These are phyloP conservation scores for Syzygium aromaticum DNA, from an alignment of 345 rosid genomes.

Conservation along the genomic window DNA sequence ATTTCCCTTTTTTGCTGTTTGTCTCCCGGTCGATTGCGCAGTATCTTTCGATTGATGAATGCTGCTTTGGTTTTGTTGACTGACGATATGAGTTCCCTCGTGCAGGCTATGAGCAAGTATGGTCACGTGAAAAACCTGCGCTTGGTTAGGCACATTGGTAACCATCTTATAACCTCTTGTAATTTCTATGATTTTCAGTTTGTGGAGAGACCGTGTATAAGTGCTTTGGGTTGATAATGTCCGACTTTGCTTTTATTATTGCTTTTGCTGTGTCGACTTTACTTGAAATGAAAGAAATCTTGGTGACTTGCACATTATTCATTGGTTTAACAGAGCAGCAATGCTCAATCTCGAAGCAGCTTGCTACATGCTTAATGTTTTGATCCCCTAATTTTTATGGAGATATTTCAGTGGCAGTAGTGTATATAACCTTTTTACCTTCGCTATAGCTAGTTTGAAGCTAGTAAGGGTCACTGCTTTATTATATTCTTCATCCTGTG, in stretches of 20 bases:
- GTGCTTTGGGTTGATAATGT: neutral
- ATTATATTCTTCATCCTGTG: neutral
- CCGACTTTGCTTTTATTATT: neutral
- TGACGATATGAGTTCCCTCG: neutral
- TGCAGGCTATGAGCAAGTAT: constrained; percentile 77
- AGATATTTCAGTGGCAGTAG: neutral
- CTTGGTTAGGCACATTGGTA: constrained; percentile 92
- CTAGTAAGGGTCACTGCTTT: neutral
- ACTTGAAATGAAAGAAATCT: neutral
- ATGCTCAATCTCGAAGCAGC: neutral
- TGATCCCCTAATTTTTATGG: neutral
- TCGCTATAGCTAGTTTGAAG: neutral
- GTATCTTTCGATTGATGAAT: neutral
- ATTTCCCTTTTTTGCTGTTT: neutral
- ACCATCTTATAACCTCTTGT: neutral
- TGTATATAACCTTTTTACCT: neutral
- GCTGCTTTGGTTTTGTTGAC: neutral
- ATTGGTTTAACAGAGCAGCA: neutral
- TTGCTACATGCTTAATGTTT: neutral
- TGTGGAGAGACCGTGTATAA: neutral
- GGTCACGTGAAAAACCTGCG: constrained; percentile 75
- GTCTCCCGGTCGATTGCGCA: neutral
- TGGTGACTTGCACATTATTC: neutral
- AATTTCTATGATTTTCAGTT: neutral
- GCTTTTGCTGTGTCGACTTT: neutral